Evolutionary conservation across 345 rosid genomes (phyloP).

Genomic region (Anacardium occidentale): DNA sequence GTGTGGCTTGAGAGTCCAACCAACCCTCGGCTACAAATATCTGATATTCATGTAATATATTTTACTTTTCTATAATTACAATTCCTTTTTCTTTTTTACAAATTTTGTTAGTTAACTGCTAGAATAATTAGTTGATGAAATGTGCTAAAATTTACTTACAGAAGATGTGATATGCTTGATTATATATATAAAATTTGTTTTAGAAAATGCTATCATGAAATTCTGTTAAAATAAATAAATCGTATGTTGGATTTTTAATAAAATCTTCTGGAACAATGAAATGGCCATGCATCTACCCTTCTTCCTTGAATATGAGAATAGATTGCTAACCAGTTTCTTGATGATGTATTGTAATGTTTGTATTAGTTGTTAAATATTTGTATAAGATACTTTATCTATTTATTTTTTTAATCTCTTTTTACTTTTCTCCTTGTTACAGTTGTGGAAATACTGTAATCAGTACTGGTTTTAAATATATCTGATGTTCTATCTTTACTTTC

Average conservation of each 20-base stretch:
- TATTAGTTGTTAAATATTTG: not conserved
- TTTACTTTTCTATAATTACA: not conserved
- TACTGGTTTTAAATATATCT: not conserved
- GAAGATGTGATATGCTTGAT: not conserved
- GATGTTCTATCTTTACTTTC: not conserved
- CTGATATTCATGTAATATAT: constrained; percentile 65
- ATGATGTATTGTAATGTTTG: not conserved
- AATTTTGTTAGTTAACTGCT: not conserved
- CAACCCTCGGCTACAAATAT: constrained; percentile 79
- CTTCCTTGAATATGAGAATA: not conserved
- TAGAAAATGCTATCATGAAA: not conserved
- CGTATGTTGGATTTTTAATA: not conserved
- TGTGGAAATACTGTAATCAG: not conserved
- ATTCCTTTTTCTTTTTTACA: not conserved
- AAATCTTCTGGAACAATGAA: not conserved
- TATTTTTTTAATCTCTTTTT: not conserved
- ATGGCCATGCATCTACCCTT: not conserved
- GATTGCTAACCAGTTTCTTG: not conserved
- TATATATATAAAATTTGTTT: not conserved
- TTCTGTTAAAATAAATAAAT: not conserved
- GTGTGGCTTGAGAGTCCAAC: constrained; percentile 96
- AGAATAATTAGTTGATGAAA: too few relatives aligned
- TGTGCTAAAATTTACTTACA: too few relatives aligned
- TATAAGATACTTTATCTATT: not conserved
- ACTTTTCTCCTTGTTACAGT: constrained; percentile 2